Conservation (phyloP, 2,329 filamentous ascomycete species). For the Ceratocystis alfenasii region DNA sequence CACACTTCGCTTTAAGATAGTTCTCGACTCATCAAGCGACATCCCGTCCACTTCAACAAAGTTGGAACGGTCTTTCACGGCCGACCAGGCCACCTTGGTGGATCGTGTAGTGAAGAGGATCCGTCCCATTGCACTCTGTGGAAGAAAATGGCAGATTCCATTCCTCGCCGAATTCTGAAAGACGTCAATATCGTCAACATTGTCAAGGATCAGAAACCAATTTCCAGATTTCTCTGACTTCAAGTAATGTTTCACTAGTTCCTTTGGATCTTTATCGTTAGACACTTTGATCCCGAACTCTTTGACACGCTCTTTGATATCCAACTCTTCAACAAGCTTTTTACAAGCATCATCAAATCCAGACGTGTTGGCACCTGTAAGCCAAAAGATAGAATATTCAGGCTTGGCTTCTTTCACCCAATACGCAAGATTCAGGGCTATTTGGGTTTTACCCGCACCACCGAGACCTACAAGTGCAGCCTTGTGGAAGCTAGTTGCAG, state of each 20-base stretch:
- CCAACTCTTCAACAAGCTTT: constrained; percentile 1
- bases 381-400: constrained; percentile 7
- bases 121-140: constrained; percentile 21
- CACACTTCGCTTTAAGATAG: not conserved
- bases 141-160: constrained; percentile 26
- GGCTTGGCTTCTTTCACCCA: not conserved
- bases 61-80: not conserved
- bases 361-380: not conserved
- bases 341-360: not conserved
- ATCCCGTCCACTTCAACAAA: not conserved
- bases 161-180: not conserved
- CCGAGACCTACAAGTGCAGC: not conserved
- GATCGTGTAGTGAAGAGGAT: constrained; percentile 17
- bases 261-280: constrained; percentile 7
- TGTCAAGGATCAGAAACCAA: constrained; percentile 27
- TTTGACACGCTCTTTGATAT: not conserved
- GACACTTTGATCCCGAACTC: not conserved
- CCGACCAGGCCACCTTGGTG: not conserved
- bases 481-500: not conserved
- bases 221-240: constrained; percentile 23
- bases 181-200: constrained; percentile 24
- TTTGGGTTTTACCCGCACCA: not conserved
- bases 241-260: constrained; percentile 21
- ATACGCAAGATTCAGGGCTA: not conserved
- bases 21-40: not conserved